Conservation (phyloP, 2,329 filamentous ascomycete genomes). For the Colletotrichum musae region DNA sequence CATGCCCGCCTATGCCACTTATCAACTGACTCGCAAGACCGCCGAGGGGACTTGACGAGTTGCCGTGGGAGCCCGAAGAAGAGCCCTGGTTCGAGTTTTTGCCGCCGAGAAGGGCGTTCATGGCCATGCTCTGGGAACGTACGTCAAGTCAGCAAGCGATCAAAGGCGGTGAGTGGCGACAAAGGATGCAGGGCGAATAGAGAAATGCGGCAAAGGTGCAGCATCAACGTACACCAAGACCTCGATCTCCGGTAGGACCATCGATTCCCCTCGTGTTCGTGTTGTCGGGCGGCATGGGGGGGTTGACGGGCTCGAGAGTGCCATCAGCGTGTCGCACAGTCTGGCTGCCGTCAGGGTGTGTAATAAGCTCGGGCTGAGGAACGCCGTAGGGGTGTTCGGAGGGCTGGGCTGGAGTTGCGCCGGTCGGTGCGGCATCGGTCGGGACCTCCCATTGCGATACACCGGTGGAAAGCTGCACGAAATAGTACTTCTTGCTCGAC, state of each 20-base stretch:
- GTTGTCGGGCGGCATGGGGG: conserved; percentile 62
- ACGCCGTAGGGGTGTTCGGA: conserved; percentile 75
- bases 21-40: conserved; percentile 64
- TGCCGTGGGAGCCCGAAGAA: conserved; percentile 48
- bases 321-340: conserved; percentile 74
- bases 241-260: conserved; percentile 71
- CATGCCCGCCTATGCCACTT: conserved; percentile 51
- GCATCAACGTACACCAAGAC: conserved; percentile 72
- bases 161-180: background rate
- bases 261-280: conserved; percentile 64
- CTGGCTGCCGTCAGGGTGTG: conserved; percentile 74
- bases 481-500: conserved; percentile 76
- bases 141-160: conserved; percentile 30
- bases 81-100: conserved; percentile 57
- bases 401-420: conserved; percentile 69
- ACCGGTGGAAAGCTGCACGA: conserved; percentile 80
- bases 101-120: conserved; percentile 69
- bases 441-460: conserved; percentile 82
- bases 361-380: conserved; percentile 70
- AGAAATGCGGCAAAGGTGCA: conserved; percentile 26
- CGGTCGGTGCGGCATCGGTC: conserved; percentile 73
- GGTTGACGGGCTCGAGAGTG: conserved; percentile 71
- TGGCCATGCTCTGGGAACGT: conserved; percentile 67
- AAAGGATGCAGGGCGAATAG: conserved; percentile 7
- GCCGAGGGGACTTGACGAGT: conserved; percentile 59